These are phyloP conservation scores for Fusarium virguliforme DNA, from an alignment of 2,329 filamentous ascomycete genomes.

Conservation along the genomic window DNA sequence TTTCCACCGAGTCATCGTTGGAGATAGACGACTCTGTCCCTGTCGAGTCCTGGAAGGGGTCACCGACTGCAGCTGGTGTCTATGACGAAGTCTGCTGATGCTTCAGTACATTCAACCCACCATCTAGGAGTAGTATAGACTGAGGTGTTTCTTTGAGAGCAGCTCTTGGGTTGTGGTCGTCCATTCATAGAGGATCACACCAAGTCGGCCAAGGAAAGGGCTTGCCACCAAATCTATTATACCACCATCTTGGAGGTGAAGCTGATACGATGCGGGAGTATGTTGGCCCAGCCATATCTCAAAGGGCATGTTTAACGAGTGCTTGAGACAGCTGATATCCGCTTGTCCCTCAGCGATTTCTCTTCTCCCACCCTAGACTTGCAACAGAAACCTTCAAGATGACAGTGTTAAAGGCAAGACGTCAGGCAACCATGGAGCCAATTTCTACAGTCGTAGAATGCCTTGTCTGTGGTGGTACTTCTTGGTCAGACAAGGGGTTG, in stretches of 20 bases:
- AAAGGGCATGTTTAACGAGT: background rate
- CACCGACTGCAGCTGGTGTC: too few relatives aligned
- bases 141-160: background rate
- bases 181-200: background rate
- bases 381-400: background rate
- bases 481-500: background rate
- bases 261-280: background rate
- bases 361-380: background rate
- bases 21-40: too few relatives aligned
- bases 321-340: too few relatives aligned
- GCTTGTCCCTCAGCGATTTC: background rate
- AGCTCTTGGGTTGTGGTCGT: background rate
- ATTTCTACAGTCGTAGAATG: rapidly evolving
- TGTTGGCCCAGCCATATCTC: background rate
- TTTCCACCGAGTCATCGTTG: background rate
- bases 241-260: background rate
- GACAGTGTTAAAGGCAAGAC: background rate
- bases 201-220: background rate
- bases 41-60: background rate
- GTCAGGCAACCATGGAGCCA: too few relatives aligned
- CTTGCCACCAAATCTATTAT: background rate
- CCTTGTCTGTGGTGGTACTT: background rate
- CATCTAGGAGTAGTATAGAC: background rate
- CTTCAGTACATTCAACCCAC: background rate
- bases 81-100: background rate